Evolutionary conservation across 805 yeast genomes (phyloP), one percentile per base, ranked within the genome.

Genomic region (Candida quercuum): DNA sequence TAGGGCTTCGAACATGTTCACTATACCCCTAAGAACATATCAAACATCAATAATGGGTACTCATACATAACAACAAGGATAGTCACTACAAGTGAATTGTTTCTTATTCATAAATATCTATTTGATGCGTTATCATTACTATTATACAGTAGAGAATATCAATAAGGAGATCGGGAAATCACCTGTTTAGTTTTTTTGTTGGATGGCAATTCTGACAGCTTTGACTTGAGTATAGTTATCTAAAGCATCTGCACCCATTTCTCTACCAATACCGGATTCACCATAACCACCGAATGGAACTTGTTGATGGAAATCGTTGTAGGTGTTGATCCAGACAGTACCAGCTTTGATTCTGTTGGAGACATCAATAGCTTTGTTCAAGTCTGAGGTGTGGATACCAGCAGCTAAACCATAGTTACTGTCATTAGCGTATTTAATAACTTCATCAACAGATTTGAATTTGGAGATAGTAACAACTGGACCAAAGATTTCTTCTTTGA

Each of bases 251-350:
- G 76, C 77, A 54, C 96, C 95, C 72, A 88, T 77, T 71, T 88
- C 97, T 59, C 94, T 76, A 55, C 96, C 96, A 41, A 81, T 66
- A 61, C 97, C 97, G 43, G 91, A 80, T 69, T 77, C 74, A 61
- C 86, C 85, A 69, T 69, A 84, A 35, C 97, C 97, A 51, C 96
- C 96, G 59, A 88, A 88, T 54, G 97, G 97, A 58, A 87, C 80
- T 62, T 78, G 74, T 49, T 72, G 78, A 62, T 87, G 89, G 71
- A 86, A 81, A 55, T 84, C 87, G 66, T 87, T 87, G 64, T 86
- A 81, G 38, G 87, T 78, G 72, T 85, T 85, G 50, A 83, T 72
- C 86, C 91, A 86, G 47, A 85, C 75, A 34, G 91, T 78, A 65
- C 95, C 95, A 41, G 89, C 81, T 56, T 76, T 77, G 43, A 85